Evolutionary conservation across 2,329 filamentous ascomycete genomes (phyloP), one percentile per base, ranked within the genome.

Genomic region (Colletotrichum horii): DNA sequence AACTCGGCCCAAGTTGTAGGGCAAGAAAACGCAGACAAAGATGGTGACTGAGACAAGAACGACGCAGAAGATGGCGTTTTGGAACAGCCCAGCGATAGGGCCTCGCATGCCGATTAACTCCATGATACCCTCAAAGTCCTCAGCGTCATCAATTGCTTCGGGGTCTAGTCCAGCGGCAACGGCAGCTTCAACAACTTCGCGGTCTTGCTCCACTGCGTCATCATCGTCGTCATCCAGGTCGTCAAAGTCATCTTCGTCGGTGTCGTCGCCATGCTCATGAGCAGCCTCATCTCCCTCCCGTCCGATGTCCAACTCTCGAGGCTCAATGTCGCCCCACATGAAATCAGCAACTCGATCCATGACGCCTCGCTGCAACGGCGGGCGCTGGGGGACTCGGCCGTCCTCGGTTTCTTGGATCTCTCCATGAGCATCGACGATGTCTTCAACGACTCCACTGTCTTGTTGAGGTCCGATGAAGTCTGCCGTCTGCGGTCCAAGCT

Each of bases 31-130:
- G 67, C 96, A 96, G 74, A 94, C 87, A 68, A 95, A 93, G 56
- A 99, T 92, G 16, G 96, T 98, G 67, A 96, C 91, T 1, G 95
- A 94, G 16, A 99, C 95, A 32, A 99, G 89, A 61, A 98, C 93
- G 9, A 94, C 94, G 82, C 96, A 98, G 84, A 99, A 99, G 19
- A 98, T 93, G 71, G 95, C 96, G 79, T 99, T 99, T 81, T 99
- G 97, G 79, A 98, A 92, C 8, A 99, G 90, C 4, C 95, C 96
- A 16, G 94, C 93, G 4, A 99, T 89, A 1, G 97, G 97, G 0
- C 97, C 97, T 81, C 97, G 95, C 94, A 99, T 97, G 48, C 97
- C 97, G 75, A 99, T 94, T 19, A 99, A 91, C 83, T 99, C 97
- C 88, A 99, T 93, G 68, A 99, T 95, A 1, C 97, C 97, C 82